Evolutionary conservation across 2,329 filamentous ascomycete genomes (phyloP), one percentile per base, ranked within the genome.

Genomic region (Pseudomassariella vexata): DNA sequence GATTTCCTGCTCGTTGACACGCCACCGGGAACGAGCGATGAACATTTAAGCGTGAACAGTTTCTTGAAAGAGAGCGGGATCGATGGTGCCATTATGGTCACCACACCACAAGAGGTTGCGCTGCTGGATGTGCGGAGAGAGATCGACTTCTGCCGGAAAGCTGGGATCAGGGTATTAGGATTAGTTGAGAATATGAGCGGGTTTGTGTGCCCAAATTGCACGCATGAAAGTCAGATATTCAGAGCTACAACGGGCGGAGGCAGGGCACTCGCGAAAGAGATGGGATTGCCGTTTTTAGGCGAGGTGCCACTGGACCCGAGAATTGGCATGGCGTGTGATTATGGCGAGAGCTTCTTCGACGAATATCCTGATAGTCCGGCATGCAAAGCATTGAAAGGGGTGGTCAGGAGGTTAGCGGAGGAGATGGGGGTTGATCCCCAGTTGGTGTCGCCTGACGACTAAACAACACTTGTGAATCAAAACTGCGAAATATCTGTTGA

Each of bases 121-220:
- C 66, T 98, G 33, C 69, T 98, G 26, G 92, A 98, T 55, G 92
- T 98, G 9, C 71, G 92, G 45, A 96, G 95, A 62, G 92, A 98
- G 60, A 90, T 98, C 37, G 90, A 98, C 53, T 98, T 98, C 53
- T 98, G 94, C 61, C 73, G 80, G 37, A 98, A 98, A 62, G 92
- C 92, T 1, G 87, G 85, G 4, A 96, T 98, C 45, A 74, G 70
- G 28, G 77, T 98, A 6, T 59, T 98, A 4, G 92, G 92, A 0
- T 68, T 98, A 24, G 92, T 95, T 11, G 92, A 98, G 67, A 98
- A 98, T 54, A 98, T 98, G 92, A 86, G 82, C 37, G 87, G 88
- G 4, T 98, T 96, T 48, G 89, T 98, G 32, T 98, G 92, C 53
- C 89, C 89, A 8, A 90, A 85, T 35, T 98, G 92, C 60, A 85